Base-by-base conservation (phyloP, 2,329 filamentous ascomycete species). In the Torrubiellomyces zombiae region DNA sequence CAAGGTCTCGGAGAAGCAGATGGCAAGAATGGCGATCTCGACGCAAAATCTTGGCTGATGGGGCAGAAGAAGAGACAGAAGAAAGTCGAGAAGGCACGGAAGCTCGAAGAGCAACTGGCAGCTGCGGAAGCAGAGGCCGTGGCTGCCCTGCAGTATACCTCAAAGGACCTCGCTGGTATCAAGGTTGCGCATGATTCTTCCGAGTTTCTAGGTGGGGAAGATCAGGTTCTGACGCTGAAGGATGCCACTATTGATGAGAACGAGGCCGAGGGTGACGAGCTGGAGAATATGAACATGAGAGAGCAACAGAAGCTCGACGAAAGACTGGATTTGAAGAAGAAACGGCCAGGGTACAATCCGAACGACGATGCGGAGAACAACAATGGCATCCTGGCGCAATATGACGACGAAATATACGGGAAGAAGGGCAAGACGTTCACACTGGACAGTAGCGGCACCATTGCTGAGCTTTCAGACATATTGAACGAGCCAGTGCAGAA, bases 221-320 rank as follows among this genome's bases (percentile, higher is more conserved):
- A 93, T 30, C 83, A 95, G 44, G 72, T 98, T 16, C 59, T 98
- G 26, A 94, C 86, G 0, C 64, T 98, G n/a, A 94, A 93, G 44
- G 89, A 98, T 51, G 69, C 78, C 1, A 81, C 79, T 1, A 81
- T 98, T 27, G 69, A 83, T 24, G 71, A 80, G 30, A 75, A 79
- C 16, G 80, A 86, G 29, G 83, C 82, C 15, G 78, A 83, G 30
- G 86, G 81, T 3, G 89, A 95, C 46, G 83, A 95, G 51, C 62
- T 98, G 9, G 80, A 89, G 47, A 83, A 83, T 32, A 39, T 79
- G 20, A 63, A 73, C 16, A 52, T 91, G 26, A 67, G 68, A 21
- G 80, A 83, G 37, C 62, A 65, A 30, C 79, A 89, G 45, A 69
- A 67, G 44, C 56, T 85, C 13, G 60, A 68, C 21, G 80, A 94